Base-by-base conservation (phyloP, 176 grass and related monocot genomes). In the Elymus sibiricus region DNA sequence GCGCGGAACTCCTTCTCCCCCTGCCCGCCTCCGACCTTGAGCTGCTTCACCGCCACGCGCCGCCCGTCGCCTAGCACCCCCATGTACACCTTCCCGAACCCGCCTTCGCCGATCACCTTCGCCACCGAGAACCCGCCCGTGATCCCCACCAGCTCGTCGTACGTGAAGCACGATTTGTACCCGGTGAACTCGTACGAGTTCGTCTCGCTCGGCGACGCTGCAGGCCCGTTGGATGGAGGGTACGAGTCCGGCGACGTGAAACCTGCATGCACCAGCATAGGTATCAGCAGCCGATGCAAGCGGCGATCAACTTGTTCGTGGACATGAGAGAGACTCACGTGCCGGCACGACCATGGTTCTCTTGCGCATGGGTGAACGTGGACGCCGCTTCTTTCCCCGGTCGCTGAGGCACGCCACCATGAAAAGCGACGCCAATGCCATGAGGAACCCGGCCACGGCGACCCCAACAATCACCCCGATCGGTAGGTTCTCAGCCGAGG, bases 1-100 rank as follows among this genome's bases (percentile, higher is more conserved):
- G 89, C 89, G 25, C 76, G 78, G 64, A 98, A 91, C 83, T 93
- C 95, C 78, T 86, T 86, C 65, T 90, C 93, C 17, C 93, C 91
- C 77, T 95, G 94, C 9, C 87, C 86, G 47, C 94, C 64, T 5
- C 87, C 89, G 27, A 86, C 66, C 85, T 93, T 93, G 64, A 95
- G 93, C 66, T 95, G 93, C 80, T 98, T 98, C 87, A 98, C 93
- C 44, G 95, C 95, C 69, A 95, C 93, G 42, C 85, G 76, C 74
- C 94, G 84, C 74, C 91, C 95, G 80, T 90, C 87, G 39, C 74
- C 82, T 16, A 94, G 67, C 34, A 64, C 43, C 12, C 93, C 93
- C 42, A 79, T 37, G 83, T 92, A 92, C 76, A 94, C 93, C 46
- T 87, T 89, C 34, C 93, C 93, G 71, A 94, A 94, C 42, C 93